These are phyloP conservation scores for Lactarius psammicola DNA, from an alignment of 768 basidiomycete species.

Conservation along the genomic window DNA sequence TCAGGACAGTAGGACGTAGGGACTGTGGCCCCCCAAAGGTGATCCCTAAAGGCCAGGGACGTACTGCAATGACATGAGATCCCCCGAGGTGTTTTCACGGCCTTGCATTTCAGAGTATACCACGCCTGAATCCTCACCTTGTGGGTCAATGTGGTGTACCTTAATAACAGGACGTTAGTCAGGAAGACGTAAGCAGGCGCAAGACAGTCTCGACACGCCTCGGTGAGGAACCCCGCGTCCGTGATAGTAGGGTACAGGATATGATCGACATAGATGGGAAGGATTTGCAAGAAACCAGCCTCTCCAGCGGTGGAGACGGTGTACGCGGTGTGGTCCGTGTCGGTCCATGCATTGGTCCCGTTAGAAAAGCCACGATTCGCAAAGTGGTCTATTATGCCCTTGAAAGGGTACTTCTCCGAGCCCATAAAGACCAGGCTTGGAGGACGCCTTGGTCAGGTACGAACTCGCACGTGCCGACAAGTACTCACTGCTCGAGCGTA, in stretches of 20 bases:
- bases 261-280: slow-evolving; percentile 93
- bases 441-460: slow-evolving; percentile 2
- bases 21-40: background rate
- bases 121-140: slow-evolving; percentile 91
- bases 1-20: slow-evolving; percentile 17
- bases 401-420: slow-evolving; percentile 92
- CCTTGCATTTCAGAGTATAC: slow-evolving; percentile 98
- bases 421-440: slow-evolving; percentile 89
- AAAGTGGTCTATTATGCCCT: slow-evolving; percentile 91
- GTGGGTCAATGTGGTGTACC: slow-evolving; percentile 93
- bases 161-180: slow-evolving; percentile 33
- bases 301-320: slow-evolving; percentile 94
- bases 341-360: slow-evolving; percentile 97
- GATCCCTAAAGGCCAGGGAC: slow-evolving; percentile 30
- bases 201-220: slow-evolving; percentile 35
- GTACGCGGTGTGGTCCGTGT: slow-evolving; percentile 92
- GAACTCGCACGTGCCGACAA: background rate
- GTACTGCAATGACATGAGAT: slow-evolving; percentile 85
- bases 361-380: slow-evolving; percentile 93
- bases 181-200: slow-evolving; percentile 2
- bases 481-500: slow-evolving; percentile 89
- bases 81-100: slow-evolving; percentile 86
- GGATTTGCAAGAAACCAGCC: slow-evolving; percentile 82
- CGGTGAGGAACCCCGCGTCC: slow-evolving; percentile 73
- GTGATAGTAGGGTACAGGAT: slow-evolving; percentile 95